Evolutionary conservation across 768 basidiomycete genomes (phyloP).

Genomic region (Tubosaeta brunneosetosa): DNA sequence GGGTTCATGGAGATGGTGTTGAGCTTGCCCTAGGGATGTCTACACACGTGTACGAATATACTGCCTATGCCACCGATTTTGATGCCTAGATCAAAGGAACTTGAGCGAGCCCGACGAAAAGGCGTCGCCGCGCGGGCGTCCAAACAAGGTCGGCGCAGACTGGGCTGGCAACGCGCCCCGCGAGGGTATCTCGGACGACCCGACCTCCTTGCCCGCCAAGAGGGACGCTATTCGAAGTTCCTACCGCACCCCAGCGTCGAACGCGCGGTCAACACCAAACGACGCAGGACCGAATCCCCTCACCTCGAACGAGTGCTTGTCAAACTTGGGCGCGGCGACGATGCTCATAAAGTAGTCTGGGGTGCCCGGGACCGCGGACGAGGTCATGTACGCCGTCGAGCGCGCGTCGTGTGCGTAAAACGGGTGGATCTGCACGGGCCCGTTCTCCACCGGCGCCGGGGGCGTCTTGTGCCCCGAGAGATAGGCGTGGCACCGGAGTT

Average conservation of each 20-base stretch:
- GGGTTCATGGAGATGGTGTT: slow-evolving; percentile 50
- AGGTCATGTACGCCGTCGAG: slow-evolving; percentile 20
- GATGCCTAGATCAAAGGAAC: slow-evolving; percentile 6
- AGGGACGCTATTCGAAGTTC: slow-evolving; percentile 48
- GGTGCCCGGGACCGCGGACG: slow-evolving; percentile 2
- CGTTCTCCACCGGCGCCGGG: slow-evolving; percentile 1
- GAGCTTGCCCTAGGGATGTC: slow-evolving; percentile 33
- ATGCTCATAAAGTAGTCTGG: slow-evolving; percentile 37
- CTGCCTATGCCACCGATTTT: not conserved
- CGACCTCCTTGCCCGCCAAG: slow-evolving; percentile 41
- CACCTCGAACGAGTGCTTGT: slow-evolving; percentile 50
- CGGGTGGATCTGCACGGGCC: not conserved
- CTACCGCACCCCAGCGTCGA: slow-evolving; percentile 23
- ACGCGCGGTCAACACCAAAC: not conserved
- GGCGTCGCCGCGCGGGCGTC: slow-evolving; percentile 31
- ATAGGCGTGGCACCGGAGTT: slow-evolving; percentile 42
- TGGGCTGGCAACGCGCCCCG: slow-evolving; percentile 23
- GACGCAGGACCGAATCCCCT: not conserved
- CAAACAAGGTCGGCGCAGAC: slow-evolving; percentile 20
- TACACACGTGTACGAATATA: slow-evolving; percentile 10
- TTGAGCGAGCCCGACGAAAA: slow-evolving; percentile 25
- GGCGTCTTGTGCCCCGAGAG: slow-evolving; percentile 31
- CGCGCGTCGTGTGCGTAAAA: slow-evolving; percentile 26
- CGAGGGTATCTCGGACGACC: slow-evolving; percentile 34
- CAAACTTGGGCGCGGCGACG: slow-evolving; percentile 33